phyloP scores from a whole-genome alignment of 1,284 basidiomycete species.

The Tetrapyrgos nigripes region DNA sequence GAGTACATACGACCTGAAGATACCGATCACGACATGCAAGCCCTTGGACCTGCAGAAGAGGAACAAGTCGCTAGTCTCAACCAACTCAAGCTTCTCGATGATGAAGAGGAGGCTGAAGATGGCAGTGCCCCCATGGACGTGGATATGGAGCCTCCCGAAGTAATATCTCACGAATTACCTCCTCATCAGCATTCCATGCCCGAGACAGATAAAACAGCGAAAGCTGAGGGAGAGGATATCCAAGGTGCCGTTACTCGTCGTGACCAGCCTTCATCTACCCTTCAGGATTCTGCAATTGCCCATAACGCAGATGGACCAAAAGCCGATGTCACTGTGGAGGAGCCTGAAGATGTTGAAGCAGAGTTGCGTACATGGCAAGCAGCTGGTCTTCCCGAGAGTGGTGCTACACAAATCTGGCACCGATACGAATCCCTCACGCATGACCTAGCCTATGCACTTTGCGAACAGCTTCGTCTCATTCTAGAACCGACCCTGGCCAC shows the following conservation, averaged over 20 bases:
- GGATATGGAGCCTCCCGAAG: slow-evolving; percentile 35
- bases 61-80: slow-evolving; percentile 86
- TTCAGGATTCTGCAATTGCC: slow-evolving; percentile 10
- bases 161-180: not conserved
- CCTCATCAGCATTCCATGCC: slow-evolving; percentile 26
- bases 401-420: slow-evolving; percentile 86
- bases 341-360: slow-evolving; percentile 57
- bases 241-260: slow-evolving; percentile 56
- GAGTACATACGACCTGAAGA: slow-evolving; percentile 87
- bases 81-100: slow-evolving; percentile 80
- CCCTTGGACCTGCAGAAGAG: slow-evolving; percentile 85
- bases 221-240: slow-evolving; percentile 40
- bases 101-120: slow-evolving; percentile 47
- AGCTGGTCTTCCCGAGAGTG: slow-evolving; percentile 59
- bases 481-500: slow-evolving; percentile 96
- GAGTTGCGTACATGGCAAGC: slow-evolving; percentile 71
- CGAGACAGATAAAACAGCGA: slow-evolving; percentile 36
- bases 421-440: slow-evolving; percentile 91
- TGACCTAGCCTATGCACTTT: slow-evolving; percentile 90
- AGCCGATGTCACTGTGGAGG: slow-evolving; percentile 45
- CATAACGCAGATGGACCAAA: slow-evolving; percentile 33
- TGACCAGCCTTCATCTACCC: slow-evolving; percentile 31
- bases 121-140: slow-evolving; percentile 54
- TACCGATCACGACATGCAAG: slow-evolving; percentile 82
- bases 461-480: slow-evolving; percentile 97